Percentiles rank a stretch among this genome's conserved stretches.
These are phyloP conservation scores for Peronosclerospora sorghi DNA, from an alignment of 352 stramenopile genomes.

Conservation along the genomic window DNA sequence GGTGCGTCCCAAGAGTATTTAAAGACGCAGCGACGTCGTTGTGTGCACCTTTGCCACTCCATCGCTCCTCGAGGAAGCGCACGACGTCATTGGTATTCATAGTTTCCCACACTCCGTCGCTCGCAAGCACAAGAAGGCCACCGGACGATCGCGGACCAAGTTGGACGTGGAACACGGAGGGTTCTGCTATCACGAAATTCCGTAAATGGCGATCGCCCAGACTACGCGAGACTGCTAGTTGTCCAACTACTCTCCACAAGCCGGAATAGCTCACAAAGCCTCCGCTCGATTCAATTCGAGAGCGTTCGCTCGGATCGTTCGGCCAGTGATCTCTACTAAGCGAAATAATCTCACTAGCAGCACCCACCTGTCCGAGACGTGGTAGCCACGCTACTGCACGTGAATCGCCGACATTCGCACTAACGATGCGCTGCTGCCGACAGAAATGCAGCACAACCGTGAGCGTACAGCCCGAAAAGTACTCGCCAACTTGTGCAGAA, in stretches of 20 bases:
- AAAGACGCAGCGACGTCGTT: constrained; percentile 27
- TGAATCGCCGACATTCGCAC: constrained; percentile 84
- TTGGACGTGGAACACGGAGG: constrained; percentile 47
- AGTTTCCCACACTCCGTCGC: constrained; percentile 67
- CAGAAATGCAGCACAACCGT: constrained; percentile 65
- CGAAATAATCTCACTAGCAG: constrained; percentile 1
- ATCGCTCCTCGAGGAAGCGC: constrained; percentile 31
- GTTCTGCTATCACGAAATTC: constrained; percentile 70
- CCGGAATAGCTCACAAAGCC: constrained; percentile 61
- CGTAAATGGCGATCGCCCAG: constrained; percentile 85
- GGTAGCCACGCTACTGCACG: constrained; percentile 43
- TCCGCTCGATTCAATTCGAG: constrained; percentile 62
- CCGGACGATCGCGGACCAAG: constrained; percentile 4
- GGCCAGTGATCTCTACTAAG: constrained; percentile 62
- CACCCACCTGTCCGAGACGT: background rate
- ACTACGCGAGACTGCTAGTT: constrained; percentile 86
- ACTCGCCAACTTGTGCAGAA: constrained; percentile 16
- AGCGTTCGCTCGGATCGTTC: constrained; percentile 32
- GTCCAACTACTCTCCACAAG: constrained; percentile 82
- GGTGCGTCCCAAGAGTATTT: constrained; percentile 54
- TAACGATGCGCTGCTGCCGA: constrained; percentile 36
- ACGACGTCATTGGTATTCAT: constrained; percentile 44
- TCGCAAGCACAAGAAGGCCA: constrained; percentile 47
- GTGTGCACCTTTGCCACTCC: background rate
- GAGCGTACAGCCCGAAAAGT: constrained; percentile 76